Percentiles rank a stretch among this genome's conserved stretches.
Conservation (phyloP, 306 rosid genomes). For the Dryas alaskensis region DNA sequence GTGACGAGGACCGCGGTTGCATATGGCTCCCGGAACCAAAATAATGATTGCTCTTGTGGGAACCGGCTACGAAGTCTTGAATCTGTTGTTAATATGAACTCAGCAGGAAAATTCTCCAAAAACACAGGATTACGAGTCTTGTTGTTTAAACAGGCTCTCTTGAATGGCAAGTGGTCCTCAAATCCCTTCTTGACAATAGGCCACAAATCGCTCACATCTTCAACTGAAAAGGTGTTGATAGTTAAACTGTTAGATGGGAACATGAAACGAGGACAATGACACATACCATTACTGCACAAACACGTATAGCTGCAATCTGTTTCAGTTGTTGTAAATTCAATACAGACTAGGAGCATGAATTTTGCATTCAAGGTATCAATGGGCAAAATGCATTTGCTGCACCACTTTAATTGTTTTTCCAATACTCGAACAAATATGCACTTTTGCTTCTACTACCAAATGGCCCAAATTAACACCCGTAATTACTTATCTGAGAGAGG, state of each 20-base stretch:
- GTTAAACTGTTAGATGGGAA: slow-evolving; percentile 17
- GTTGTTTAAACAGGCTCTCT: slow-evolving; percentile 80
- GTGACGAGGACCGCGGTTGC: slow-evolving; percentile 88
- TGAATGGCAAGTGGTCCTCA: slow-evolving; percentile 75
- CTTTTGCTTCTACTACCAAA: neutral
- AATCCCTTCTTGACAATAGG: slow-evolving; percentile 81
- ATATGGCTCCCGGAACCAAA: slow-evolving; percentile 97
- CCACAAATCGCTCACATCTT: slow-evolving; percentile 98
- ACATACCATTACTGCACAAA: slow-evolving; percentile 6
- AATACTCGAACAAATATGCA: neutral
- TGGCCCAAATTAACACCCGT: slow-evolving; percentile 12
- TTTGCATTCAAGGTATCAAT: too few relatives aligned
- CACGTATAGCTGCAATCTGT: neutral
- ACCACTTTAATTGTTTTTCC: neutral
- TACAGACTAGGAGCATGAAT: neutral
- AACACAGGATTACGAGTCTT: slow-evolving; percentile 79
- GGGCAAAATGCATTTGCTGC: neutral
- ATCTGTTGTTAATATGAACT: slow-evolving; percentile 90
- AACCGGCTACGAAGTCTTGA: slow-evolving; percentile 92
- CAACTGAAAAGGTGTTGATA: slow-evolving; percentile 57
- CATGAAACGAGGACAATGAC: slow-evolving; percentile 17
- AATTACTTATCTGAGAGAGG: neutral
- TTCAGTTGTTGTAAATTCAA: neutral
- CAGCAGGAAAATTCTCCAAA: slow-evolving; percentile 69
- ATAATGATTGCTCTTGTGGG: slow-evolving; percentile 84